Percentiles rank a stretch among this genome's conserved stretches.
These are phyloP conservation scores for Termitomyces sp. DNA, from an alignment of 768 basidiomycete genomes.

Conservation along the genomic window DNA sequence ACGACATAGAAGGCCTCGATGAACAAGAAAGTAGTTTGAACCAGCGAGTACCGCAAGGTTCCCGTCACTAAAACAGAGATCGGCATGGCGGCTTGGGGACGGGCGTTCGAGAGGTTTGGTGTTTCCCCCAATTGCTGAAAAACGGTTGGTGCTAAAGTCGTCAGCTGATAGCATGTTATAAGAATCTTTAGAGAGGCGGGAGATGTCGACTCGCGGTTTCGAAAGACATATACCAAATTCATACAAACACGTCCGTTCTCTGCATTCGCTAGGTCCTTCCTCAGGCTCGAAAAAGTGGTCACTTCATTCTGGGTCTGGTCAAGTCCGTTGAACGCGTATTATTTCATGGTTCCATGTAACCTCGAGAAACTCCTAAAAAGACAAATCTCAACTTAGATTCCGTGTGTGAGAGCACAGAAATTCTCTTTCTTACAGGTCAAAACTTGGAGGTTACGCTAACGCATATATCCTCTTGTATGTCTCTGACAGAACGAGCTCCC, in stretches of 20 bases:
- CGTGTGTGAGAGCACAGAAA: too few relatives aligned
- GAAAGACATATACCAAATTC: not conserved
- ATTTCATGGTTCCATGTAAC: too few relatives aligned
- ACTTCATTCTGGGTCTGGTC: too few relatives aligned
- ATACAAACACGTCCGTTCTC: not conserved
- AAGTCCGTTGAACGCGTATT: too few relatives aligned
- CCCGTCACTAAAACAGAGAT: constrained; percentile 64
- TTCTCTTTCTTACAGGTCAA: too few relatives aligned
- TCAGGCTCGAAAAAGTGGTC: too few relatives aligned
- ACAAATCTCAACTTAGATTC: too few relatives aligned
- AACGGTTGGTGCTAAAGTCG: constrained; percentile 47
- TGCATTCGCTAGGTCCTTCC: too few relatives aligned
- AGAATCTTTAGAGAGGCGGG: not conserved
- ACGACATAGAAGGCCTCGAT: constrained; percentile 57
- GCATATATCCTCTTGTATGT: too few relatives aligned
- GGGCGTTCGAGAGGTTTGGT: constrained; percentile 6
- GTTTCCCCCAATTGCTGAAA: constrained; percentile 18
- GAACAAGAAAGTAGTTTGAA: constrained; percentile 61
- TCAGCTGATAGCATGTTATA: constrained; percentile 15
- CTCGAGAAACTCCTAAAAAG: too few relatives aligned
- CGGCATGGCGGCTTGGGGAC: constrained; percentile 36
- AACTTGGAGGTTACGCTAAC: too few relatives aligned
- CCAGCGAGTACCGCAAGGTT: constrained; percentile 61
- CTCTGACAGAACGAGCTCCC: too few relatives aligned
- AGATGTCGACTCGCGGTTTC: not conserved